phyloP scores from a whole-genome alignment of 139 green algal species.

The Microglena sp. region DNA sequence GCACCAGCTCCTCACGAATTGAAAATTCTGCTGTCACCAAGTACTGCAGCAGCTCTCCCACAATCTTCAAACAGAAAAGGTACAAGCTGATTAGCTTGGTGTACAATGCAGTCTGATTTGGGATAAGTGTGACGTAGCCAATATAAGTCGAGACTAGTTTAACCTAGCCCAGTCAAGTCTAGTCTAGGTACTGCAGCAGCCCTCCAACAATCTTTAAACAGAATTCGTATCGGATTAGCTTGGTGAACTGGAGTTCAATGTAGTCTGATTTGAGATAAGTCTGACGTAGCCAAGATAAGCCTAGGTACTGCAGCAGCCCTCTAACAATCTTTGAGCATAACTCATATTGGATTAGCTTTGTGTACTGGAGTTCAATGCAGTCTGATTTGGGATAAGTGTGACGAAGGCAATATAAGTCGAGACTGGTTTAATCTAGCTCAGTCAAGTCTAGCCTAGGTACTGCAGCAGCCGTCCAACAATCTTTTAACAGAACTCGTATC shows the following conservation, averaged over 20 bases:
- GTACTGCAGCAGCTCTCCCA: conserved; percentile 61
- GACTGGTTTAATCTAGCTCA: too few relatives aligned
- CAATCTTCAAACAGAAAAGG: conserved; percentile 8
- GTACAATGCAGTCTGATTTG: too few relatives aligned
- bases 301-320: conserved; percentile 69
- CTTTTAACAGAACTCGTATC: background rate
- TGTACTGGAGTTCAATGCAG: background rate
- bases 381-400: too few relatives aligned
- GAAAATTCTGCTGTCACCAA: conserved; percentile 75
- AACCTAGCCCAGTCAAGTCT: too few relatives aligned
- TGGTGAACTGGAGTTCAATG: background rate
- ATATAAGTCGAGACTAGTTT: too few relatives aligned
- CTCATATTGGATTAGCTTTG: background rate
- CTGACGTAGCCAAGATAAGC: too few relatives aligned
- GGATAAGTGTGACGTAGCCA: too few relatives aligned
- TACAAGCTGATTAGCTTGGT: background rate
- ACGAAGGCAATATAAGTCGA: too few relatives aligned
- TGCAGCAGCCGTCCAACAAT: conserved; percentile 46
- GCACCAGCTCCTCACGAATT: conserved; percentile 92
- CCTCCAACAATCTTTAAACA: conserved; percentile 12
- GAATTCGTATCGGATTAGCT: background rate
- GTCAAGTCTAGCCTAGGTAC: too few relatives aligned
- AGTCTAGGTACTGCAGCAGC: conserved; percentile 75
- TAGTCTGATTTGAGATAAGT: too few relatives aligned
- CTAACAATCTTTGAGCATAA: conserved; percentile 9